Conservation (phyloP, 257 asterid genomes). For the Plantago elongata region DNA sequence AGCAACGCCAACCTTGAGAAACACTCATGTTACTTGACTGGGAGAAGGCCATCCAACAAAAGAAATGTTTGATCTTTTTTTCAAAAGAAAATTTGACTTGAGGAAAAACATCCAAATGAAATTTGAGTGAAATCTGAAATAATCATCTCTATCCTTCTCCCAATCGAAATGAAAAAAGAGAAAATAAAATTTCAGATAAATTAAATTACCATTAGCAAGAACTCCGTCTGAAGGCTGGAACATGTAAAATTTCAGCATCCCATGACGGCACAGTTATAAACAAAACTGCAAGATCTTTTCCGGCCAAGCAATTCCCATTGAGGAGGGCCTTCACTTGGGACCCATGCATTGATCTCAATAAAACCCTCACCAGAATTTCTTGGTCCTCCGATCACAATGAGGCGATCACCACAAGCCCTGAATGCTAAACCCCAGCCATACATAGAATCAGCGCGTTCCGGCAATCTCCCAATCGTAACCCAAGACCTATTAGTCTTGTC, state of each 20-base stretch:
- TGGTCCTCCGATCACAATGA: conserved; percentile 81
- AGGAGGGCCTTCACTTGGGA: conserved; percentile 42
- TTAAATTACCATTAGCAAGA: conserved; percentile 57
- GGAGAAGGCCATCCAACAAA: conserved; percentile 34
- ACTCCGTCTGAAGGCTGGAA: conserved; percentile 14
- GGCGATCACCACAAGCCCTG: conserved; percentile 47
- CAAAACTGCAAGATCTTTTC: conserved; percentile 72
- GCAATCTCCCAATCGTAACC: conserved; percentile 63
- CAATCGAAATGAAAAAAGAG: conserved; percentile 21
- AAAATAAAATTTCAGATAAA: conserved; percentile 39
- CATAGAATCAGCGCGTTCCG: conserved; percentile 73
- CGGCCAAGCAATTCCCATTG: conserved; percentile 61
- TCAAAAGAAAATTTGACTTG: conserved; percentile 14
- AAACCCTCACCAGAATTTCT: conserved; percentile 36
- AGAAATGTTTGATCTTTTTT: conserved; percentile 28
- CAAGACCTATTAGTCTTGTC: conserved; percentile 40
- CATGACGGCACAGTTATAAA: conserved; percentile 92
- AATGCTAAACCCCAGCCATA: conserved; percentile 65
- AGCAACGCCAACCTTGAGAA: conserved; percentile 20
- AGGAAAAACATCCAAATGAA: conserved; percentile 40
- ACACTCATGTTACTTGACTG: conserved; percentile 27
- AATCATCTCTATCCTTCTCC: conserved; percentile 51
- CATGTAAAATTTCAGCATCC: conserved; percentile 52
- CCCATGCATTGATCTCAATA: conserved; percentile 54
- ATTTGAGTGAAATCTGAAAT: conserved; percentile 51